Percentiles rank a stretch among this genome's conserved stretches.
Evolutionary conservation across 495 filamentous ascomycete genomes (phyloP).

Genomic region (Daldinia caldariorum): DNA sequence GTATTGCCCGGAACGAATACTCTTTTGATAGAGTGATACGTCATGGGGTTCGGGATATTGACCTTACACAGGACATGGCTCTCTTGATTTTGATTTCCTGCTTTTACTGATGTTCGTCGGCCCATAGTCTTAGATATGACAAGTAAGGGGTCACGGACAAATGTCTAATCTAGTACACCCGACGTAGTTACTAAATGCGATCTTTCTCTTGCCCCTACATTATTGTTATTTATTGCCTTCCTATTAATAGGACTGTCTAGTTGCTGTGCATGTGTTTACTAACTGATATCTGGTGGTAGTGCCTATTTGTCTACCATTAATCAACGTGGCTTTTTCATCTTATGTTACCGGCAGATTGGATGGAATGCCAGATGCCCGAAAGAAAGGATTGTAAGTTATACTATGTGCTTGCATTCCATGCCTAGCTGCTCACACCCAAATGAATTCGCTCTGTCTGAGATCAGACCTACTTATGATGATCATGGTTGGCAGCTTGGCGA

Average conservation of each 20-base stretch:
- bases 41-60: slow-evolving; percentile 47
- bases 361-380: not conserved
- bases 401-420: not conserved
- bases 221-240: no score
- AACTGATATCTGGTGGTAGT: not conserved
- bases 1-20: slow-evolving; percentile 47
- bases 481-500: slow-evolving; percentile 13
- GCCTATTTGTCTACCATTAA: not conserved
- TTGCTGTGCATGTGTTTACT: not conserved
- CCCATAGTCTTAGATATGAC: slow-evolving; percentile 43
- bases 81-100: slow-evolving; percentile 43
- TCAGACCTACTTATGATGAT: not conserved
- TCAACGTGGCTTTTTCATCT: not conserved
- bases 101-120: slow-evolving; percentile 40
- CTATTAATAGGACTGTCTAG: not conserved
- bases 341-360: not conserved
- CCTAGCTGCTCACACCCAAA: slow-evolving; percentile 7
- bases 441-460: not conserved
- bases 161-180: slow-evolving; percentile 45
- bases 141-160: slow-evolving; percentile 32
- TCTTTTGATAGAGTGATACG: slow-evolving; percentile 47
- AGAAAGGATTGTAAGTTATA: not conserved
- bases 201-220: slow-evolving; percentile 29
- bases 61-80: slow-evolving; percentile 48
- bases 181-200: slow-evolving; percentile 42